These are phyloP conservation scores for Stephania japonica DNA, from an alignment of 164 flowering plant genomes.

Conservation along the genomic window DNA sequence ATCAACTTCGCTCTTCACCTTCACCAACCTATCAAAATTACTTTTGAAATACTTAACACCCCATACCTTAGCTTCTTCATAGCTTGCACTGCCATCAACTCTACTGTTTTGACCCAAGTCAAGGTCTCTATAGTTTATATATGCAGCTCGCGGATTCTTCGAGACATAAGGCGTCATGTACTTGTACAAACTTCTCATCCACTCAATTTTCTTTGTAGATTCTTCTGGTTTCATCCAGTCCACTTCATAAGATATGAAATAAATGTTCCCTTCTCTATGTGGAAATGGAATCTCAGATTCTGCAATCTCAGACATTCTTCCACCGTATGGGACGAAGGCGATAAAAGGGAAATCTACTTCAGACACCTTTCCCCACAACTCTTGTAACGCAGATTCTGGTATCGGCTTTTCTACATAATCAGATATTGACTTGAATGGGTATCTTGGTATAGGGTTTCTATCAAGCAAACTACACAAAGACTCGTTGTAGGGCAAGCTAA, in stretches of 20 bases:
- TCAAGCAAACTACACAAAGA: not conserved
- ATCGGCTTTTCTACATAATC: constrained; percentile 13
- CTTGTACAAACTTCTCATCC: constrained; percentile 19
- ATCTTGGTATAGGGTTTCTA: not conserved
- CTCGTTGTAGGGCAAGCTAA: not conserved
- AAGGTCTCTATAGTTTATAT: not conserved
- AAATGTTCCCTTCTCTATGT: constrained; percentile 17
- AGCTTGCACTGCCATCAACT: constrained; percentile 13
- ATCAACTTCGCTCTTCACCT: constrained; percentile 32
- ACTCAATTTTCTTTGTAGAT: constrained; percentile 5
- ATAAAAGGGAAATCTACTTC: not conserved
- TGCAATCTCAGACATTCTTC: not conserved
- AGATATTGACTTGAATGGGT: not conserved
- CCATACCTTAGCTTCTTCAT: constrained; percentile 22
- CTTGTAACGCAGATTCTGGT: constrained; percentile 13
- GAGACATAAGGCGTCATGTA: constrained; percentile 20
- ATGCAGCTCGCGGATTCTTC: constrained; percentile 10
- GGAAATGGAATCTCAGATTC: constrained; percentile 18
- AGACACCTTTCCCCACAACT: constrained; percentile 5
- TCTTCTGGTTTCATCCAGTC: constrained; percentile 10
- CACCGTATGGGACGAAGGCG: not conserved
- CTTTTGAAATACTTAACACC: constrained; percentile 29
- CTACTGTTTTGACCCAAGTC: constrained; percentile 7
- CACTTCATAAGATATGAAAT: constrained; percentile 12
- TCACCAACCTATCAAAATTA: constrained; percentile 31